Evolutionary conservation across 345 rosid genomes (phyloP), one percentile per base, ranked within the genome.

Genomic region (Melaleuca alternifolia): DNA sequence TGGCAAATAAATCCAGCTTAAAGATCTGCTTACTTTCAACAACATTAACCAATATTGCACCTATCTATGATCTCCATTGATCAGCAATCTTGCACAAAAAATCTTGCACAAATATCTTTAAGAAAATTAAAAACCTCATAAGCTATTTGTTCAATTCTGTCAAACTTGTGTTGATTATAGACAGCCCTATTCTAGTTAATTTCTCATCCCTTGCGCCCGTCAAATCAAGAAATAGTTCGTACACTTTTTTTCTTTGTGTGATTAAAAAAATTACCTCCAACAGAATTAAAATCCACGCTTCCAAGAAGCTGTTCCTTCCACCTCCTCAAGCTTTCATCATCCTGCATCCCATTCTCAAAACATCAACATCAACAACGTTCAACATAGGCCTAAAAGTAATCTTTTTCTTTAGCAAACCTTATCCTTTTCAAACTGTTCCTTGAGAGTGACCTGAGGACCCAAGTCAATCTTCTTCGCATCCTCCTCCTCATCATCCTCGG

Each of bases 291-390:
- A 88, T 94, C 94, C 88, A 94, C 92, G 87, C 88, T 87, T 59
- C 95, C 95, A 84, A 94, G 95, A 89, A 94, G 97, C 91, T 94
- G 95, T 85, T 94, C 95, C 90, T 94, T 94, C 97, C 97, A 94
- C 91, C 91, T 93, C 91, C 94, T 91, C 87, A 94, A 88, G 89
- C 97, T 94, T 89, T 94, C 97, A 85, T 94, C 97, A 89, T 94
- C 97, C 97, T 94, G 82, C 85, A 86, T 81, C 53, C 50, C 77
- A 50, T 85, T 44, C 28, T 53, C 51, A 33, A 24, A 87, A 51
- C 44, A 51, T 50, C 59, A 87, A 24, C n/a, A 82, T 50, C 85
- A 90, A 50, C 62, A 56, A 84, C 11, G 82, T 33, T 54, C 52
- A 21, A 82, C 21, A 21, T 51, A 87, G 8, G 61, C 61, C 15